Percentiles rank a stretch among this genome's conserved stretches.
phyloP scores from a whole-genome alignment of 179 eudicot genomes.

The Amaranthus tricolor region DNA sequence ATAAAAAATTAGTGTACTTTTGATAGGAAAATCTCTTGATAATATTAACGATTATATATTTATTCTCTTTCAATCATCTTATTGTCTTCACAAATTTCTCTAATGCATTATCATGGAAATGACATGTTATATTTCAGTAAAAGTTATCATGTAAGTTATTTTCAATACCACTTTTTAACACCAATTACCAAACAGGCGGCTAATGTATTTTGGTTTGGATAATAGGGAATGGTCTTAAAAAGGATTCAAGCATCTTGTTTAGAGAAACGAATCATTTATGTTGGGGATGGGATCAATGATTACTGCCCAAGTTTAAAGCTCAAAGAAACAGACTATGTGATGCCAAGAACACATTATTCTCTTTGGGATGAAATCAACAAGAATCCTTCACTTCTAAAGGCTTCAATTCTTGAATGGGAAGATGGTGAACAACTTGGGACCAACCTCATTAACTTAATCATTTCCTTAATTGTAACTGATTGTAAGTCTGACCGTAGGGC shows the following conservation, averaged over 20 bases:
- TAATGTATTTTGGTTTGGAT: neutral
- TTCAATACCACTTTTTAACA: neutral
- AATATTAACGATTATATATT: too few relatives aligned
- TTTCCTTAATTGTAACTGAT: constrained; percentile 4
- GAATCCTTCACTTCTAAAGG: constrained; percentile 33
- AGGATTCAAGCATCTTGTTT: constrained; percentile 36
- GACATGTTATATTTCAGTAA: neutral
- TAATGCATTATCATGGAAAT: neutral
- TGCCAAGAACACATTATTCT: constrained; percentile 72
- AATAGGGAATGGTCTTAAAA: constrained; percentile 50
- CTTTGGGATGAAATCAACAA: constrained; percentile 57
- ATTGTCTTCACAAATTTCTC: neutral
- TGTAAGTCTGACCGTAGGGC: constrained; percentile 23
- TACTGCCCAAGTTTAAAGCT: constrained; percentile 69
- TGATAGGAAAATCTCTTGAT: too few relatives aligned
- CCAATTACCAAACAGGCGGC: neutral
- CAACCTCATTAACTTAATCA: constrained; percentile 38
- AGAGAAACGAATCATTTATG: constrained; percentile 45
- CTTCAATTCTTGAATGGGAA: constrained; percentile 58
- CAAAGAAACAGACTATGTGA: constrained; percentile 40
- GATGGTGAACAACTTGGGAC: constrained; percentile 50
- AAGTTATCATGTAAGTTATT: too few relatives aligned
- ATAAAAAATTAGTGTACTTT: too few relatives aligned
- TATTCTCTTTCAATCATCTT: neutral
- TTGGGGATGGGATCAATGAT: constrained; percentile 69